Evolutionary conservation across 2,329 filamentous ascomycete genomes (phyloP).

Genomic region (Elsinoe arachidis): DNA sequence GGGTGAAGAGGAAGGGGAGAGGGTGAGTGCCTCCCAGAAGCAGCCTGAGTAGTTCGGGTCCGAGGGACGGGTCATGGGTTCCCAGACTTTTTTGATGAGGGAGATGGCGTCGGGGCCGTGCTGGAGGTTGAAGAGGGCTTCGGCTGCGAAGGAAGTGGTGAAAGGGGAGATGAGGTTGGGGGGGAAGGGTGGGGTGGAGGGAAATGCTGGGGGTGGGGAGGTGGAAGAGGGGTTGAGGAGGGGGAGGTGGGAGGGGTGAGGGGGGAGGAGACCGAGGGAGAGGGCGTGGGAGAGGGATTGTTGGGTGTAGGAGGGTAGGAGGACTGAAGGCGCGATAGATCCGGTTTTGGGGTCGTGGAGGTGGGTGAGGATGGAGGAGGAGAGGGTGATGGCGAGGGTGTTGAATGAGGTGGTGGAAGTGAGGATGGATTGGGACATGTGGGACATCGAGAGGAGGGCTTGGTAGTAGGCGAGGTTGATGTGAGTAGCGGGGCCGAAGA

Average conservation of each 20-base stretch:
- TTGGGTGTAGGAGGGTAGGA: neutral
- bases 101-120: neutral
- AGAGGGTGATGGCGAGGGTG: neutral
- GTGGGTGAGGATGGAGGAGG: neutral
- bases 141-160: slow-evolving; percentile 9
- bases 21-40: slow-evolving; percentile 13
- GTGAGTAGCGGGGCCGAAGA: slow-evolving; percentile 1
- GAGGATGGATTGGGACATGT: neutral
- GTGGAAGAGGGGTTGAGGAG: neutral
- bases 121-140: neutral
- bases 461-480: slow-evolving; percentile 4
- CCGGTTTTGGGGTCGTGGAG: neutral
- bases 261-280: neutral
- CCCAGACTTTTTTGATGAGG: slow-evolving; percentile 14
- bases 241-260: neutral
- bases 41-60: slow-evolving; percentile 14
- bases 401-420: neutral
- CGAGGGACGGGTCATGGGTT: neutral
- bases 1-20: neutral
- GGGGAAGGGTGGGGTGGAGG: neutral
- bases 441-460: neutral
- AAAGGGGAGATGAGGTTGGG: slow-evolving; percentile 6
- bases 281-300: neutral
- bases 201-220: neutral
- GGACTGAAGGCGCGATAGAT: neutral